Evolutionary conservation across 2,329 filamentous ascomycete species (phyloP), one percentile per base, ranked within the genome.

Genomic region (Diaporthe citri): DNA sequence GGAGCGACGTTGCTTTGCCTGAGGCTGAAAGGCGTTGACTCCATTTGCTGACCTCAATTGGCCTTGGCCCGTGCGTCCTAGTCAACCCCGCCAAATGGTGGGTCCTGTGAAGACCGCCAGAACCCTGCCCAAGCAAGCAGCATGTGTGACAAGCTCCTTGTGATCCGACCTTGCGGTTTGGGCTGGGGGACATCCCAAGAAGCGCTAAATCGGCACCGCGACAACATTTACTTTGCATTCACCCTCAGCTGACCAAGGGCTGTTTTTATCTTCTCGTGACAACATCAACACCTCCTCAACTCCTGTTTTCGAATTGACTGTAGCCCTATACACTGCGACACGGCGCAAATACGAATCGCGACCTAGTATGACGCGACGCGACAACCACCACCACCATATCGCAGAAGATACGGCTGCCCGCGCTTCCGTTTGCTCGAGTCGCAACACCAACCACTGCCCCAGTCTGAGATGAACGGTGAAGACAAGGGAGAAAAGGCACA

Each of bases 401-500:
- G 51, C 72, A 73, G 67, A 73, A 60, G 62, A 73, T 66, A 74
- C 73, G 52, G 36, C 60, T 36, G 28, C 28, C 55, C 59, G 72
- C 74, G 31, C 69, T 72, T 46, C 73, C 31, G 46, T 48, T 71
- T 51, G 25, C 66, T 71, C 64, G 48, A 55, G 36, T 74, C 71
- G 70, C 64, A 70, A 69, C 48, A 69, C 46, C 67, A 74, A 22
- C 41, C 71, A 67, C 39, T 73, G n/a, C 39, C 34, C 73, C 60
- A 46, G 69, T 17, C 22, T 25, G 52, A 56, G n/a, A 78, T 71
- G 57, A 83, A 82, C 79, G 78, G 82, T 56, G 79, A 80, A 62
- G 72, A 36, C 34, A 52, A 72, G 31, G 75, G 76, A 41, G 75
- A 75, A 34, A 22, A 75, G 46, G 64, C 76, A 41, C 75, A 77